phyloP scores from a whole-genome alignment of 805 yeast genomes.

The Torulaspora gathmanii region DNA sequence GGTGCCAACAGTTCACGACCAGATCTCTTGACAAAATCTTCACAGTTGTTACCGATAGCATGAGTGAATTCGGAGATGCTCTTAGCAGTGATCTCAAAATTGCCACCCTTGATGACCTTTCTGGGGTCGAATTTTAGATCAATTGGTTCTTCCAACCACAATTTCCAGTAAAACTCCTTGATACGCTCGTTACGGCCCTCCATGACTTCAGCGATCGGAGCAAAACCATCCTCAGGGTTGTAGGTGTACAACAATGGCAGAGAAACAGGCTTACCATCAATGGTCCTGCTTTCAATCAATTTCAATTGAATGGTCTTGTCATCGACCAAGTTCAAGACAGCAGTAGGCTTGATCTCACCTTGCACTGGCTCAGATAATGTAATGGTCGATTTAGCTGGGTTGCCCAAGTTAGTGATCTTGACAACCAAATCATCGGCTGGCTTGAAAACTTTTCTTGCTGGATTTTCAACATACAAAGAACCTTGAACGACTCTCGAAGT shows the following conservation, averaged over 20 bases:
- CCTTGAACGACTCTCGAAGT: slow-evolving; percentile 82
- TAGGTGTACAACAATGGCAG: slow-evolving; percentile 75
- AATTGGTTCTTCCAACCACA: slow-evolving; percentile 81
- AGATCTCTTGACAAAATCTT: slow-evolving; percentile 86
- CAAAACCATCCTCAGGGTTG: slow-evolving; percentile 85
- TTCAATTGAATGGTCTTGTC: slow-evolving; percentile 57
- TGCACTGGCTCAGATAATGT: slow-evolving; percentile 66
- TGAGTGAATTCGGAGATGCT: slow-evolving; percentile 90
- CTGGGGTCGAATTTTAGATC: slow-evolving; percentile 63
- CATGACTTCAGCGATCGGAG: slow-evolving; percentile 88
- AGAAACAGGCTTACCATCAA: slow-evolving; percentile 66
- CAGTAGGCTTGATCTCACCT: slow-evolving; percentile 64
- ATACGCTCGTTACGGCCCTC: slow-evolving; percentile 88
- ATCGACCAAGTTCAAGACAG: slow-evolving; percentile 51
- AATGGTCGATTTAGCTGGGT: slow-evolving; percentile 53
- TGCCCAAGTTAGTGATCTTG: slow-evolving; percentile 52
- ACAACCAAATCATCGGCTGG: slow-evolving; percentile 63
- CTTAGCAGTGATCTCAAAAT: slow-evolving; percentile 62
- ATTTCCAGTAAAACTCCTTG: slow-evolving; percentile 93
- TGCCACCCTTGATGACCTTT: slow-evolving; percentile 64
- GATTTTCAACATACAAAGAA: slow-evolving; percentile 69
- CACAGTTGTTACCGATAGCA: slow-evolving; percentile 95
- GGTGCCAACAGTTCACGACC: slow-evolving; percentile 88
- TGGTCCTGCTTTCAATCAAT: slow-evolving; percentile 84
- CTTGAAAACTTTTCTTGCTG: slow-evolving; percentile 72